Evolutionary conservation across 106 monocot genomes (phyloP).

Genomic region (Dactylorhiza incarnata): DNA sequence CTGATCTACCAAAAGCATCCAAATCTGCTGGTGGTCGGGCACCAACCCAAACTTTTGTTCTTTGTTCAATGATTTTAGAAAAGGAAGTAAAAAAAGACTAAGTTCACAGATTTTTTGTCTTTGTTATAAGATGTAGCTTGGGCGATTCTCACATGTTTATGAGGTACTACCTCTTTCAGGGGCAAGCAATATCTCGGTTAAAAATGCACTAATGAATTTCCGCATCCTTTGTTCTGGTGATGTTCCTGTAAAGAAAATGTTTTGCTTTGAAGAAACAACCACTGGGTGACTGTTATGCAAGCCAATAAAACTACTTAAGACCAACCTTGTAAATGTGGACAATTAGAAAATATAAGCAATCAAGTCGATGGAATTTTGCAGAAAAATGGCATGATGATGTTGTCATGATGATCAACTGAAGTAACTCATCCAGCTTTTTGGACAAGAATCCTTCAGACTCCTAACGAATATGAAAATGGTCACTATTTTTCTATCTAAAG

Average conservation of each 20-base stretch:
- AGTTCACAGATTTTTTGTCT: too few relatives aligned
- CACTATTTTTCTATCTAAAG: neutral
- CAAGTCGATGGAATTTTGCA: constrained; percentile 79
- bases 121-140: neutral
- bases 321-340: constrained; percentile 65
- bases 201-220: constrained; percentile 64
- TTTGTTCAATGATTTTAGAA: too few relatives aligned
- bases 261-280: constrained; percentile 38
- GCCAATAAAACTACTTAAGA: neutral
- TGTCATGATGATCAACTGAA: constrained; percentile 52
- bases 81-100: too few relatives aligned
- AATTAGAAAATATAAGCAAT: constrained; percentile 66
- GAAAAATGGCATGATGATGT: constrained; percentile 67
- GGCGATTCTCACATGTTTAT: neutral
- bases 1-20: too few relatives aligned
- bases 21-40: too few relatives aligned
- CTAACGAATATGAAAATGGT: too few relatives aligned
- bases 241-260: constrained; percentile 8
- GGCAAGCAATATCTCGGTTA: constrained; percentile 92
- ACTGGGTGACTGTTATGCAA: neutral
- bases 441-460: too few relatives aligned
- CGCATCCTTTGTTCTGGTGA: constrained; percentile 45
- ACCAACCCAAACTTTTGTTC: too few relatives aligned
- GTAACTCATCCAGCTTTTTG: too few relatives aligned
- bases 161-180: constrained; percentile 73